Base-by-base conservation (phyloP, 1,139 yeast genomes). In the Saccharomyces hybrid region DNA sequence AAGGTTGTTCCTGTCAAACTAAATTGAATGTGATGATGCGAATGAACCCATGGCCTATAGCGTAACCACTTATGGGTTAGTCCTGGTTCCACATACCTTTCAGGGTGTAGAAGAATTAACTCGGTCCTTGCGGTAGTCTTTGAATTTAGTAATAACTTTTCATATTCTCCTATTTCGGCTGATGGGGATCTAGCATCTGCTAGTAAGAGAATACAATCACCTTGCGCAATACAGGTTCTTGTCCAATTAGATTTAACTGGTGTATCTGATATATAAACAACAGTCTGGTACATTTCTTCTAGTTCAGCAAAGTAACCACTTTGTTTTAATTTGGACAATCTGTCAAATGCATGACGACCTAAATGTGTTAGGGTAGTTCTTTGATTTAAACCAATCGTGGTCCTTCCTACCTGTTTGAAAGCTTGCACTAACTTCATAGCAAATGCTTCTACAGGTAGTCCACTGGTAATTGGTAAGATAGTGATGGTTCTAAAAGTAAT, bases 341-440 rank as follows among this genome's bases (percentile, higher is more conserved):
- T 91, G 69, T 89, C 96, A 73, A 93, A 93, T 0, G 99, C 98
- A 71, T 91, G 89, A 54, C 91, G 80, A 0, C 99, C 99, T 56
- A 93, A 75, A 68, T 88, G 93, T 2, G 81, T 79, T 57, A 93
- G 74, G 0, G 91, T 84, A 0, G 91, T 79, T 0, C 96, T 85
- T 66, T 90, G 96, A 62, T 90, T 90, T 26, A 93, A 73, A 0
- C 90, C 81, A 53, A 86, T 83, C 1, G 88, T 95, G 6, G 83
- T 77, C 51, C 88, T 78, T 2, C 90, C 91, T 52, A 88, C 87
- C 20, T 79, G 78, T 61, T 81, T 81, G 61, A 91, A 80, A 0
- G 97, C 88, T 20, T 76, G 74, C 0, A 85, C 82, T 52, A 93
- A 75, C 59, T 79, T 82, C 42, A 80, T 80, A 0, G 96, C 96